A percentile compares a stretch with the other conserved stretches of the same genome.
phyloP scores from a whole-genome alignment of 768 basidiomycete genomes.

The Panaeolus papilionaceus region DNA sequence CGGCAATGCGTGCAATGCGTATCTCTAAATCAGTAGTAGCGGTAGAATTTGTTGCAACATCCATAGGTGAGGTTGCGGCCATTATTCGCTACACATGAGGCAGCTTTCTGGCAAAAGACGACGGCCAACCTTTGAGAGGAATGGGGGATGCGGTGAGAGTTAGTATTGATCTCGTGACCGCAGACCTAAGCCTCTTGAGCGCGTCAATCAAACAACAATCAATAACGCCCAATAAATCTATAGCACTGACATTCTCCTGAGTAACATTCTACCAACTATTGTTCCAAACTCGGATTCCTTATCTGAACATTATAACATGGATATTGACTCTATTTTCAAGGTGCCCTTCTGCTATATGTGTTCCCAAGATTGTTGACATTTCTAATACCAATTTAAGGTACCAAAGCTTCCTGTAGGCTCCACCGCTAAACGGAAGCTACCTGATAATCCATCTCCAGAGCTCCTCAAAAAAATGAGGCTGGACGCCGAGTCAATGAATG shows the following conservation, averaged over 20 bases:
- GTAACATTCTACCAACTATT: neutral
- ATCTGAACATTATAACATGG: slow-evolving; percentile 36
- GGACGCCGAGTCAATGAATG: slow-evolving; percentile 40
- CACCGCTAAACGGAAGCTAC: slow-evolving; percentile 75
- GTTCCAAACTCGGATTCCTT: neutral
- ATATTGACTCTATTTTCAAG: slow-evolving; percentile 61
- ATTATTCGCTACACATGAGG: slow-evolving; percentile 29
- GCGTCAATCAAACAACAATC: slow-evolving; percentile 14
- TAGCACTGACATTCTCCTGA: neutral
- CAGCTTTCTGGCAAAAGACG: slow-evolving; percentile 6
- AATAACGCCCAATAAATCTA: slow-evolving; percentile 5
- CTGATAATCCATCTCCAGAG: slow-evolving; percentile 80
- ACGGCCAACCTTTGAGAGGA: slow-evolving; percentile 7
- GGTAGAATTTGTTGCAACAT: slow-evolving; percentile 40
- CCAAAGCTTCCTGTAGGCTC: slow-evolving; percentile 65
- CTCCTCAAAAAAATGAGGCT: slow-evolving; percentile 81
- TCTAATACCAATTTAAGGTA: slow-evolving; percentile 45
- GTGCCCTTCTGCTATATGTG: slow-evolving; percentile 29
- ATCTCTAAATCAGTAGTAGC: slow-evolving; percentile 67
- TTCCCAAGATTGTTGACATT: neutral
- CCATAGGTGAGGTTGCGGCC: slow-evolving; percentile 42
- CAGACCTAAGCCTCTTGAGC: slow-evolving; percentile 5
- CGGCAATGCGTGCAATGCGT: slow-evolving; percentile 74
- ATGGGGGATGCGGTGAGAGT: slow-evolving; percentile 7
- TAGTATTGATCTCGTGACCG: slow-evolving; percentile 2